Conservation (phyloP, 257 asterid genomes). For the Craterostigma plantagineum region DNA sequence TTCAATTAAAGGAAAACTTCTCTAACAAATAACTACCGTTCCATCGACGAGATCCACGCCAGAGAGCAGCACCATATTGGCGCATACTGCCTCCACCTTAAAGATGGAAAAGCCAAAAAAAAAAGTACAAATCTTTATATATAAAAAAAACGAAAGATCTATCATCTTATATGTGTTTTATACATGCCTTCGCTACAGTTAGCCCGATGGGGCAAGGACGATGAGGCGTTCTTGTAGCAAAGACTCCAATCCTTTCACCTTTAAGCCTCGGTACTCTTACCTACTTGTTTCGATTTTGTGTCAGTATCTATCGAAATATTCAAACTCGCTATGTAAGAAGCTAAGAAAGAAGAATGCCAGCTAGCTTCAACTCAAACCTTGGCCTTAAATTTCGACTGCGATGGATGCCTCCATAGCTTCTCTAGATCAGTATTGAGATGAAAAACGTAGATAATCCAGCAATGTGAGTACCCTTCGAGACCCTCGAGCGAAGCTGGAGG, state of each 20-base stretch:
- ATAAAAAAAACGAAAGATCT: neutral
- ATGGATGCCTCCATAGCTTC: conserved; percentile 80
- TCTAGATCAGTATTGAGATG: conserved; percentile 86
- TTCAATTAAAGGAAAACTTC: neutral
- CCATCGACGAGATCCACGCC: conserved; percentile 97
- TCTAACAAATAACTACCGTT: conserved; percentile 24
- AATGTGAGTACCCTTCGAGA: conserved; percentile 75
- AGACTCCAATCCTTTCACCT: conserved; percentile 79
- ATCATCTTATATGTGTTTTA: neutral
- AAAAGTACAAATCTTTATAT: conserved; percentile 1
- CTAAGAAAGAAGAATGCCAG: neutral
- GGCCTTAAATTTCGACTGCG: conserved; percentile 73
- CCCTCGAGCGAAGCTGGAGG: conserved; percentile 86
- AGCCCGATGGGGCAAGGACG: conserved; percentile 95
- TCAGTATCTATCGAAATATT: conserved; percentile 2
- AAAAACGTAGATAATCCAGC: conserved; percentile 88
- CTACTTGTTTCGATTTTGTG: conserved; percentile 22
- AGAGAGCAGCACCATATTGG: conserved; percentile 44
- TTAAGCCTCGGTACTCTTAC: conserved; percentile 82
- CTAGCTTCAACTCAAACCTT: conserved; percentile 46
- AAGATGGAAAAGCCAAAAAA: conserved; percentile 6
- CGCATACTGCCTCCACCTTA: conserved; percentile 64
- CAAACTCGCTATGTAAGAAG: neutral
- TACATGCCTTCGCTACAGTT: conserved; percentile 82
- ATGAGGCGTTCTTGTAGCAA: conserved; percentile 98